Percentiles rank a stretch among this genome's conserved stretches.
Evolutionary conservation across 2,329 filamentous ascomycete species (phyloP).

Genomic region (Diaporthe vaccinii): DNA sequence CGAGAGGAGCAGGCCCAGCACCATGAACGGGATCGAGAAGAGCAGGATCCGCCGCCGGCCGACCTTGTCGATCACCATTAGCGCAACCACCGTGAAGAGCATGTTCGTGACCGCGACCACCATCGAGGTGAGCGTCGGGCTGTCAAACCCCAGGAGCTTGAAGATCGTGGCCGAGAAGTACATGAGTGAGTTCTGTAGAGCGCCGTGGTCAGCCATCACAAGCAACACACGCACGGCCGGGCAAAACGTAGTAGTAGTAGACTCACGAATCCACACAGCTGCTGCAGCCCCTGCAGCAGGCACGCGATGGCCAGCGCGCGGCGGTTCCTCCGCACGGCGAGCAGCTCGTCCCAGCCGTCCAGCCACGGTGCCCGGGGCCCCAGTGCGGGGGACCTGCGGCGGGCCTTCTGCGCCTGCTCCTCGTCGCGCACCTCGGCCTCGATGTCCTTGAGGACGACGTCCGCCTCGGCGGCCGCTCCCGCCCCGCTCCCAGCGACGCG

Average conservation of each 20-base stretch:
- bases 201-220: slow-evolving; percentile 27
- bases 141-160: slow-evolving; percentile 80
- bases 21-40: slow-evolving; percentile 88
- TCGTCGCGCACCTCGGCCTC: slow-evolving; percentile 82
- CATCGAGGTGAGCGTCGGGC: slow-evolving; percentile 83
- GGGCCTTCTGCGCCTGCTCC: slow-evolving; percentile 64
- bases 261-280: slow-evolving; percentile 85
- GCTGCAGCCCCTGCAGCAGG: slow-evolving; percentile 87
- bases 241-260: neutral
- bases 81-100: slow-evolving; percentile 80
- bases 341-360: slow-evolving; percentile 66
- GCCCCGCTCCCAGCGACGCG: slow-evolving; percentile 70
- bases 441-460: slow-evolving; percentile 76
- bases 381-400: slow-evolving; percentile 49
- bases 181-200: slow-evolving; percentile 83
- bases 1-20: slow-evolving; percentile 77
- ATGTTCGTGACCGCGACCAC: slow-evolving; percentile 87
- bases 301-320: slow-evolving; percentile 88
- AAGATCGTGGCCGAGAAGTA: slow-evolving; percentile 92
- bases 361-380: slow-evolving; percentile 50
- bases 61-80: slow-evolving; percentile 82
- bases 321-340: slow-evolving; percentile 73
- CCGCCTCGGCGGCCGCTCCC: slow-evolving; percentile 61
- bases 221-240: neutral
- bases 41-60: slow-evolving; percentile 86